Conservation (phyloP, 495 filamentous ascomycete species). For the Penicilliopsis zonata region DNA sequence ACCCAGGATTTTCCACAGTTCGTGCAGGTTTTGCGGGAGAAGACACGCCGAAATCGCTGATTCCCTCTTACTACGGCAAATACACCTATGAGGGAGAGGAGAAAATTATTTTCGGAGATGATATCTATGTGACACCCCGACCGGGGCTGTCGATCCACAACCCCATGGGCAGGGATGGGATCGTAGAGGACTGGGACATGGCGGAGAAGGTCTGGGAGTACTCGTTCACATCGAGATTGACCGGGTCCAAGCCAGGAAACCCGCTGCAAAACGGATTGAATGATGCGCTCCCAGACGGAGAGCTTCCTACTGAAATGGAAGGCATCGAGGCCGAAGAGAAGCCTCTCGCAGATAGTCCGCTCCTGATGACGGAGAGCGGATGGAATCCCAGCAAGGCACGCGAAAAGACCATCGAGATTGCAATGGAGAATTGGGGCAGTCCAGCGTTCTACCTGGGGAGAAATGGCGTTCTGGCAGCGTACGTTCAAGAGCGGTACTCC, state of each 20-base stretch:
- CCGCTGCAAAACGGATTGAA: conserved; percentile 66
- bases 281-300: conserved; percentile 42
- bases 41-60: conserved; percentile 87
- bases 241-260: conserved; percentile 47
- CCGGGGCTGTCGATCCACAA: conserved; percentile 71
- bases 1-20: conserved; percentile 79
- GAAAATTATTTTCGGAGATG: conserved; percentile 70
- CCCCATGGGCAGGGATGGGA: conserved; percentile 78
- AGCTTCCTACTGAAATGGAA: conserved; percentile 56
- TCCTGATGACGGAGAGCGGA: conserved; percentile 87
- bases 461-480: conserved; percentile 53
- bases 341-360: conserved; percentile 72
- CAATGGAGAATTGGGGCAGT: conserved; percentile 88
- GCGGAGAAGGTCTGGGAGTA: conserved; percentile 85
- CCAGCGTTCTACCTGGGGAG: conserved; percentile 86
- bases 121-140: conserved; percentile 67
- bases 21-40: conserved; percentile 96
- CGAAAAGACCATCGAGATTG: conserved; percentile 86
- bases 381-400: conserved; percentile 83
- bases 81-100: conserved; percentile 42
- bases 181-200: conserved; percentile 93
- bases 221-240: conserved; percentile 67
- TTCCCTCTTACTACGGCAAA: conserved; percentile 76
- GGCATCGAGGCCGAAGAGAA: conserved; percentile 58
- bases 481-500: too few species aligned